phyloP scores from a whole-genome alignment of 805 yeast genomes.

The Suhomyces sp. region DNA sequence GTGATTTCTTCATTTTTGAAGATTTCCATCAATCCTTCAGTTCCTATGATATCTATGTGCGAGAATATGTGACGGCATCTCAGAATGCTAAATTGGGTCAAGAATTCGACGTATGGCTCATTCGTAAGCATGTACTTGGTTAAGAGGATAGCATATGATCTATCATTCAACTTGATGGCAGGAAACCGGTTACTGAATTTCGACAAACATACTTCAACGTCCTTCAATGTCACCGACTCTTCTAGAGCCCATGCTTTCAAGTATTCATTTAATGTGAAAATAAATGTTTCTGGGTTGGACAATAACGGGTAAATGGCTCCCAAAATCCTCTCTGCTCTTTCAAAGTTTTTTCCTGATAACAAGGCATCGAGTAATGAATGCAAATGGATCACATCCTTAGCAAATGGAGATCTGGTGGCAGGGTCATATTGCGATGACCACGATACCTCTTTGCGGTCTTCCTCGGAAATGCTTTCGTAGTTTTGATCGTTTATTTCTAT shows the following conservation, averaged over 20 bases:
- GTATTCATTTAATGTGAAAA: conserved; percentile 69
- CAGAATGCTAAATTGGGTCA: conserved; percentile 8
- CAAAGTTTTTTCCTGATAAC: conserved; percentile 59
- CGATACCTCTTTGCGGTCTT: conserved; percentile 17
- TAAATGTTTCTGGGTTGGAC: conserved; percentile 45
- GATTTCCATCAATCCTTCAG: conserved; percentile 42
- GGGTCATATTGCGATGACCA: conserved; percentile 45
- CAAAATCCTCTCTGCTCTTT: conserved; percentile 68
- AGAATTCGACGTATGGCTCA: conserved; percentile 9
- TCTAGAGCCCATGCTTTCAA: conserved; percentile 42
- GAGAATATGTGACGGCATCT: conserved; percentile 35
- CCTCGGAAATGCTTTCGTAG: conserved; percentile 12
- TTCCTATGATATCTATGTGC: conserved; percentile 55
- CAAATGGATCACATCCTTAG: conserved; percentile 61
- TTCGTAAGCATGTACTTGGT: conserved; percentile 33
- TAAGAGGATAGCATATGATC: conserved; percentile 60
- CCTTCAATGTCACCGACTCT: conserved; percentile 38
- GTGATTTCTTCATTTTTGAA: conserved; percentile 25
- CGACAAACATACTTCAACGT: conserved; percentile 44
- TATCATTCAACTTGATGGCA: conserved; percentile 37
- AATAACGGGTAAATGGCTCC: conserved; percentile 55
- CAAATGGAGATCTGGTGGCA: conserved; percentile 42
- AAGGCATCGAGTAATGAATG: conserved; percentile 83
- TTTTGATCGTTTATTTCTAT: conserved; percentile 12
- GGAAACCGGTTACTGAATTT: conserved; percentile 32